Percentiles rank a stretch among this genome's conserved stretches.
Evolutionary conservation across 495 filamentous ascomycete genomes (phyloP).

Genomic region (Podospora fimiseda): DNA sequence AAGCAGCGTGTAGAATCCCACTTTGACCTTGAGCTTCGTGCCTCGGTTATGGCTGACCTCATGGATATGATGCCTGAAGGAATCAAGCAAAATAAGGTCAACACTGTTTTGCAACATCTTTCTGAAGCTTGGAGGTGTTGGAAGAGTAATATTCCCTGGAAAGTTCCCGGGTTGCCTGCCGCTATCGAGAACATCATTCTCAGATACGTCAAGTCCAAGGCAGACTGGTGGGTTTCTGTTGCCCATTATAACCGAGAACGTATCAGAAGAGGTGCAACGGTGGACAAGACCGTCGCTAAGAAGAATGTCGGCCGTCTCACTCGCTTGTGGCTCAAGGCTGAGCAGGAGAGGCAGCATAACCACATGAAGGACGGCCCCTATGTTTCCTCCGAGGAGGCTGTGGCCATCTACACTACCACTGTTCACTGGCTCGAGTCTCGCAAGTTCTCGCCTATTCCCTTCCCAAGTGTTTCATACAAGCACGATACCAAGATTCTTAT

Average conservation of each 20-base stretch:
- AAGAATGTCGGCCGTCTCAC: slow-evolving; percentile 97
- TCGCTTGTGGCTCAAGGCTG: slow-evolving; percentile 93
- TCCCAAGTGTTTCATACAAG: slow-evolving; percentile 99
- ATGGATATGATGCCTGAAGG: slow-evolving; percentile 99
- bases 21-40: slow-evolving; percentile 95
- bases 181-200: slow-evolving; percentile 98
- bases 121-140: slow-evolving; percentile 98
- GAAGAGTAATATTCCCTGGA: slow-evolving; percentile 99
- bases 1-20: slow-evolving; percentile 99
- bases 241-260: slow-evolving; percentile 98
- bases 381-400: slow-evolving; percentile 95
- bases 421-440: slow-evolving; percentile 98
- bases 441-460: slow-evolving; percentile 97
- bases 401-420: slow-evolving; percentile 97
- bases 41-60: slow-evolving; percentile 96
- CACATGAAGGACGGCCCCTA: slow-evolving; percentile 99
- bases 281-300: slow-evolving; percentile 98
- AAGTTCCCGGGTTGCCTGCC: slow-evolving; percentile 91
- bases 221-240: slow-evolving; percentile 99
- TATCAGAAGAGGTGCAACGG: slow-evolving; percentile 90
- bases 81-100: slow-evolving; percentile 99
- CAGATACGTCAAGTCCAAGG: slow-evolving; percentile 97
- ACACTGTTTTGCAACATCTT: slow-evolving; percentile 93
- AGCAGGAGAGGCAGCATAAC: slow-evolving; percentile 98
- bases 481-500: slow-evolving; percentile 99